Evolutionary conservation across 1,139 yeast genomes (phyloP).

Genomic region (Debaryomycetaceae sp.): DNA sequence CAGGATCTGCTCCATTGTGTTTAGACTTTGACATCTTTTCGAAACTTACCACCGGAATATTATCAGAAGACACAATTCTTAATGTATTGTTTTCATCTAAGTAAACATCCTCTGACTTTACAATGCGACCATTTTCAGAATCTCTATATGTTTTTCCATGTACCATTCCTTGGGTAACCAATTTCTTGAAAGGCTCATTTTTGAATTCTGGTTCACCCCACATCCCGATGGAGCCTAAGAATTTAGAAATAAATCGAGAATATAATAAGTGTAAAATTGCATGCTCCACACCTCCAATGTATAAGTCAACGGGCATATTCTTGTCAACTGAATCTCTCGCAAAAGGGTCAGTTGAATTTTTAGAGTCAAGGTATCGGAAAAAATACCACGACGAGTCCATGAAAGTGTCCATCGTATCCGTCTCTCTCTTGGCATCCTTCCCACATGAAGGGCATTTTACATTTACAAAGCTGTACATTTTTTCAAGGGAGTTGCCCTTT

Average conservation of each 20-base stretch:
- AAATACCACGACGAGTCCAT: slow-evolving; percentile 98
- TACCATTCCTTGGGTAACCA: slow-evolving; percentile 97
- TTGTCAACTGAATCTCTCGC: slow-evolving; percentile 46
- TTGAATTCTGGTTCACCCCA: slow-evolving; percentile 40
- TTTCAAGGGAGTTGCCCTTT: slow-evolving; percentile 70
- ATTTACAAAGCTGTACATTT: slow-evolving; percentile 65
- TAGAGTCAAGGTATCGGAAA: slow-evolving; percentile 76
- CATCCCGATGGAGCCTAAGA: slow-evolving; percentile 57
- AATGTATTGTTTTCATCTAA: slow-evolving; percentile 37
- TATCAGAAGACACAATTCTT: slow-evolving; percentile 46
- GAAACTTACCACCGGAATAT: slow-evolving; percentile 51
- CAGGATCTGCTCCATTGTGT: slow-evolving; percentile 91
- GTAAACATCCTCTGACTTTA: slow-evolving; percentile 71
- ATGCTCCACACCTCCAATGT: slow-evolving; percentile 94
- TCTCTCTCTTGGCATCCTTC: slow-evolving; percentile 73
- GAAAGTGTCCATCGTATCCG: slow-evolving; percentile 98
- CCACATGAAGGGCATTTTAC: slow-evolving; percentile 82
- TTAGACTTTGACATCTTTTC: slow-evolving; percentile 98
- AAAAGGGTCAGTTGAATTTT: slow-evolving; percentile 56
- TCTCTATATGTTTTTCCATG: slow-evolving; percentile 82
- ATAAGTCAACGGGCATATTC: slow-evolving; percentile 80
- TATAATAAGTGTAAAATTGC: slow-evolving; percentile 89
- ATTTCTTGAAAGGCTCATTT: slow-evolving; percentile 76
- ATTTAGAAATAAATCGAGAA: slow-evolving; percentile 80
- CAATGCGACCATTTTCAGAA: slow-evolving; percentile 67